These are phyloP conservation scores for Osmozyma mogii DNA, from an alignment of 805 yeast species.

Conservation along the genomic window DNA sequence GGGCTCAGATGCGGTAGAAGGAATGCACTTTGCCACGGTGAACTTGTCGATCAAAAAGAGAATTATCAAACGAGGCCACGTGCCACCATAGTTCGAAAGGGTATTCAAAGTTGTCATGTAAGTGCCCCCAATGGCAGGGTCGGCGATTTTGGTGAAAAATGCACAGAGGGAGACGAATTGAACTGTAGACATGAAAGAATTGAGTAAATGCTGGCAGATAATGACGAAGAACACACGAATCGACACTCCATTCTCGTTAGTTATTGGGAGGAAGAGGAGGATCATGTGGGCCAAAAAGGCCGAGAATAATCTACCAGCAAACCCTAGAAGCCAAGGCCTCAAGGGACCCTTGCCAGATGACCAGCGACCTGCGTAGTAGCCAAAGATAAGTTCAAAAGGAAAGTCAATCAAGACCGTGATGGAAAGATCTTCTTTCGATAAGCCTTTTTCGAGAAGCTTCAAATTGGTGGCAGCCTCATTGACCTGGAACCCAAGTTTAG, in stretches of 20 bases:
- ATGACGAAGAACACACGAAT: slow-evolving; percentile 57
- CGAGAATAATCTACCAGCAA: slow-evolving; percentile 68
- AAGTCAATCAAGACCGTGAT: slow-evolving; percentile 89
- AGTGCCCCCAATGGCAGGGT: slow-evolving; percentile 93
- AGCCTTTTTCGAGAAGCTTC: slow-evolving; percentile 83
- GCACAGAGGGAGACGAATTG: slow-evolving; percentile 94
- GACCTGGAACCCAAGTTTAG: slow-evolving; percentile 90
- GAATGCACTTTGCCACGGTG: slow-evolving; percentile 56
- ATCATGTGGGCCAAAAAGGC: slow-evolving; percentile 70
- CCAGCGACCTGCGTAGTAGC: slow-evolving; percentile 95
- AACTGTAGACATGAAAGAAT: slow-evolving; percentile 89
- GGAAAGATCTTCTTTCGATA: slow-evolving; percentile 88
- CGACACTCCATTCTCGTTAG: slow-evolving; percentile 35
- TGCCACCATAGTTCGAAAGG: slow-evolving; percentile 88
- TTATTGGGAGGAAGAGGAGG: slow-evolving; percentile 62
- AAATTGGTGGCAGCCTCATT: slow-evolving; percentile 94
- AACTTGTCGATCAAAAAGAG: slow-evolving; percentile 73
- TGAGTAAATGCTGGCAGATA: slow-evolving; percentile 72
- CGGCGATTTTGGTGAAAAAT: slow-evolving; percentile 92
- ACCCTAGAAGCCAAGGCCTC: slow-evolving; percentile 86
- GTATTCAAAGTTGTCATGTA: slow-evolving; percentile 96
- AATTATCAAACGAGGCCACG: slow-evolving; percentile 90
- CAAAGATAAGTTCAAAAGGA: slow-evolving; percentile 92
- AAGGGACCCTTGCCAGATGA: slow-evolving; percentile 71
- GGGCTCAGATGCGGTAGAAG: slow-evolving; percentile 6